Base-by-base conservation (phyloP, 306 rosid genomes). In the Senna siamea region DNA sequence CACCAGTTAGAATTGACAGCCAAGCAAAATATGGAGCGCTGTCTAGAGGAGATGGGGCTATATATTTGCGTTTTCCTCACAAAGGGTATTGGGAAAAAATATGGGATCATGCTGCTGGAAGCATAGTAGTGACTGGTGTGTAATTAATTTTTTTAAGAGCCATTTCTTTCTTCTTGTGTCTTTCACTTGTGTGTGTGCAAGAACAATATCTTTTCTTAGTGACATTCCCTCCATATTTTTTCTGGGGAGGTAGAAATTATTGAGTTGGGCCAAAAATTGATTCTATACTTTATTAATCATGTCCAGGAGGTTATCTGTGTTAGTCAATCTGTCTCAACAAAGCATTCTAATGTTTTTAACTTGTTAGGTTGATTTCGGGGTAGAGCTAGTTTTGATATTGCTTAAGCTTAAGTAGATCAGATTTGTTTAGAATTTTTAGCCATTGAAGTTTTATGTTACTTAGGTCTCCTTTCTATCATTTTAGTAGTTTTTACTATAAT, bases 51-150 rank as follows among this genome's bases (percentile, higher is more conserved):
- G 98, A 93, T 68, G 98, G 98, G 76, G 93, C 89, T 47, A 89
- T 93, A 84, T 93, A 93, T 82, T 73, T 93, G 77, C 96, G 98
- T 50, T 93, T 91, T 34, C 96, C 98, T 75, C 88, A 79, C 80
- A 84, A 78, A 81, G 98, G 97, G 54, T 93, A 93, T 79, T 88
- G 93, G 15, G 98, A 93, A 82, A 93, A 93, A 83, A 91, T 93
- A 79, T 93, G 97, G 98, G 98, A 93, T 77, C 98, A 93, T 80
- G 98, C 98, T 73, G 98, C 98, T 68, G 98, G 98, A 51, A 78
- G 79, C 84, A 91, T 91, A 58, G 97, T 93, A 68, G 98, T 93
- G 63, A 93, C 74, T 17, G 98, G 98, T 93, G 19, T 18, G 82
- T 69, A 47, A 40, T 59, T 61, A n/a, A n/a, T 52, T 51, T 44